Conservation (phyloP, 2,329 filamentous ascomycete genomes). For the Penicillium sp. region DNA sequence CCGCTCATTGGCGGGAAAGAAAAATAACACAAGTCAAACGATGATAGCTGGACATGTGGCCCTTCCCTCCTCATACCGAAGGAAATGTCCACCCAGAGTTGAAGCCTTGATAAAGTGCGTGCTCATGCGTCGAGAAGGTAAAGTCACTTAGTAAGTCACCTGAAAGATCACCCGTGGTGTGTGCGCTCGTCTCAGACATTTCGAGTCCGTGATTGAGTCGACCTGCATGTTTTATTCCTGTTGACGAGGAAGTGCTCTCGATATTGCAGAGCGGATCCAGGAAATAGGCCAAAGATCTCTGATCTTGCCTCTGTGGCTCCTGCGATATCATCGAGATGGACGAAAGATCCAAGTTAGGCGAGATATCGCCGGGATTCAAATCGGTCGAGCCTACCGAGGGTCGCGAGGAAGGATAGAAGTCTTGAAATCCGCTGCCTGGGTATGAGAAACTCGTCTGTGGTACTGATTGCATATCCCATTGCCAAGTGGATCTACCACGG, state of each 20-base stretch:
- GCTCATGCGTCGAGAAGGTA: constrained; percentile 20
- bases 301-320: constrained; percentile 8
- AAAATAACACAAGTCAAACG: not conserved
- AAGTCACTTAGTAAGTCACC: constrained; percentile 23
- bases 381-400: constrained; percentile 13
- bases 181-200: constrained; percentile 8
- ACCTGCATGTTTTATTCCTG: constrained; percentile 14
- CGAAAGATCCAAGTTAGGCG: constrained; percentile 10
- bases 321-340: constrained; percentile 6
- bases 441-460: constrained; percentile 19
- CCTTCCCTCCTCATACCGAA: constrained; percentile 1
- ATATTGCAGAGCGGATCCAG: constrained; percentile 12
- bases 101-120: constrained; percentile 14
- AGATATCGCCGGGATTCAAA: constrained; percentile 12
- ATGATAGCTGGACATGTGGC: not conserved
- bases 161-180: constrained; percentile 18
- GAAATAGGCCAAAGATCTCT: constrained; percentile 23
- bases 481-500: constrained; percentile 14
- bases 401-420: constrained; percentile 16
- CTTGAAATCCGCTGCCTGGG: constrained; percentile 16
- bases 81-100: constrained; percentile 18
- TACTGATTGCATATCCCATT: constrained; percentile 25
- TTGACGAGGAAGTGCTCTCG: constrained; percentile 5
- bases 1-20: not conserved
- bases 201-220: constrained; percentile 9